Evolutionary conservation across 2,329 filamentous ascomycete genomes (phyloP), one percentile per base, ranked within the genome.

Genomic region (Xylariales sp.): DNA sequence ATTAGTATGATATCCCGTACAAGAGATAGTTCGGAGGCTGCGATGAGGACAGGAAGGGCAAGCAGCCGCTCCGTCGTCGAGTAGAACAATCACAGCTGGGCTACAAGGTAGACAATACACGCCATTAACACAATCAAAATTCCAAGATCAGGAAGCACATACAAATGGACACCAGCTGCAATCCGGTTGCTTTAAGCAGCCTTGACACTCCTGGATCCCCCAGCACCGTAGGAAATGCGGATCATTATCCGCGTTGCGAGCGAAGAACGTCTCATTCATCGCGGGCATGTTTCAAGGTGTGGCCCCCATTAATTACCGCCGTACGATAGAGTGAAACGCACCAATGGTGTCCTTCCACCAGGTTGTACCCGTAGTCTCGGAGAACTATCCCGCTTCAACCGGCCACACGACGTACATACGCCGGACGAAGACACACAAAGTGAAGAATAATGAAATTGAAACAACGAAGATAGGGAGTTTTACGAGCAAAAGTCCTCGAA

Each of bases 91-190:
- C 23, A n/a, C 14, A 61, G 16, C 6, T 41, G 56, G 32, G 23
- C 18, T 18, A 4, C 16, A 5, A 10, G 30, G 53, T 16, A 52
- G 36, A 12, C n/a, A 62, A 53, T 34, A 50, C 12, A 46, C n/a
- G 0, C 2, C 36, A 53, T 46, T 36, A 16, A 45, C 18, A 16
- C 5, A 30, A 60, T 28, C 23, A 9, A 28, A 18, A 45, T 30
- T 10, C 10, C 16, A 7, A 10, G 18, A 36, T 4, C 7, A 18
- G 5, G 36, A 61, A 61, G 59, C 52, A 76, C 82, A 60, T 79
- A 86, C 85, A 74, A 82, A 85, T 18, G 85, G 84, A 75, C 84
- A 87, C 85, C 85, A 87, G 67, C 83, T 84, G 70, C 85, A 87
- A 57, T 80, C 76, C 3, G 54, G 23, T 68, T 79, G 69, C 23